A percentile compares a stretch with the other conserved stretches of the same genome.
Evolutionary conservation across 1,139 yeast species (phyloP).

Genomic region (Protomyces inouyei): DNA sequence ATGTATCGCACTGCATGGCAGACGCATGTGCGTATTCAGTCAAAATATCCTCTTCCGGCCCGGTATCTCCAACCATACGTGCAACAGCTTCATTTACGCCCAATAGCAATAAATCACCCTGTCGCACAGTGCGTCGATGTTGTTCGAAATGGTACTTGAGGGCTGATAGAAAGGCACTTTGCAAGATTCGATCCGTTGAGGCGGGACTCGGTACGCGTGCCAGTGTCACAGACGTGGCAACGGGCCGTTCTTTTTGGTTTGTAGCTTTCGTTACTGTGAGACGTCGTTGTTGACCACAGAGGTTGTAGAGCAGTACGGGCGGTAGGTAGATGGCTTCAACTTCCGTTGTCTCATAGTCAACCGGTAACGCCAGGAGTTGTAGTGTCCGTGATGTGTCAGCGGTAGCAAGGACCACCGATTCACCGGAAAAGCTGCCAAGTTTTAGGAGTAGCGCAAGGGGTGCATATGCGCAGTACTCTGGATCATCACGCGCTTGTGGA

Average conservation of each 20-base stretch:
- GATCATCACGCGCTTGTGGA: not conserved
- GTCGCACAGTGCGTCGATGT: constrained; percentile 53
- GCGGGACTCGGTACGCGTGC: constrained; percentile 67
- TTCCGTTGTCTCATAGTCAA: not conserved
- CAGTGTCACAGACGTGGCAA: constrained; percentile 47
- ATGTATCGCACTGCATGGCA: constrained; percentile 58
- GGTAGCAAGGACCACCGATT: not conserved
- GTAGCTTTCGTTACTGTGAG: constrained; percentile 35
- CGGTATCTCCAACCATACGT: constrained; percentile 49
- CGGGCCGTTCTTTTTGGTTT: constrained; percentile 12
- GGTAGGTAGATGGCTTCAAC: constrained; percentile 51
- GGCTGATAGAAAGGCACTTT: constrained; percentile 60
- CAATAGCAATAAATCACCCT: constrained; percentile 68
- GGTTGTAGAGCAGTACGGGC: constrained; percentile 58
- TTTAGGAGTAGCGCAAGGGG: constrained; percentile 3
- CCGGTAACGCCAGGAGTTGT: constrained; percentile 1
- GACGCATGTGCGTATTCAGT: constrained; percentile 29
- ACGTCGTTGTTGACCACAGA: constrained; percentile 41
- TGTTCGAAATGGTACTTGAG: constrained; percentile 60
- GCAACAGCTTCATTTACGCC: constrained; percentile 70
- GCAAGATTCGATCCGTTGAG: constrained; percentile 62
- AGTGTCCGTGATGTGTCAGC: not conserved
- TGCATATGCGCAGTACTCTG: constrained; percentile 10
- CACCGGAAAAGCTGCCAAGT: constrained; percentile 16
- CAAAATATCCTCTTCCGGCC: constrained; percentile 37